phyloP scores from a whole-genome alignment of 148 eudicot genomes.

The Silene conica region DNA sequence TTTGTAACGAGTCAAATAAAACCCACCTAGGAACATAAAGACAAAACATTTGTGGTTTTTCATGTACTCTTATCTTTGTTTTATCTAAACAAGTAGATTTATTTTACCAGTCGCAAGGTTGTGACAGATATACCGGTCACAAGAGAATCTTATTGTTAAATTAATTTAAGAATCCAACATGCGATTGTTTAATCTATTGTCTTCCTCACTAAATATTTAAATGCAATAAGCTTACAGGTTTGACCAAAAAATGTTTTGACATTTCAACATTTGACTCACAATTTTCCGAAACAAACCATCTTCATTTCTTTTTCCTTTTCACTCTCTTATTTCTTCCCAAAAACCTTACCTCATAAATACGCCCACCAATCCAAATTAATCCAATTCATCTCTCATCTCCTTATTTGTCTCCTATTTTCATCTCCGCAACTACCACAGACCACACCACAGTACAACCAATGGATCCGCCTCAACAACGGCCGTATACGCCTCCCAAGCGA shows the following conservation, averaged over 20 bases:
- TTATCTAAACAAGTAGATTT: too few species aligned
- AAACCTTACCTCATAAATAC: not conserved
- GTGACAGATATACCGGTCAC: too few species aligned
- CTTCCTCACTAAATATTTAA: not conserved
- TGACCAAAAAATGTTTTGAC: not conserved
- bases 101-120: too few species aligned
- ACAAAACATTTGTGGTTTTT: too few species aligned
- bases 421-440: too few species aligned
- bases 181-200: too few species aligned
- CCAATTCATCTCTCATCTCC: not conserved
- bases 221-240: not conserved
- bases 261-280: not conserved
- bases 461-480: constrained; percentile 16
- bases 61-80: too few species aligned
- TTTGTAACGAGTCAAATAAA: too few species aligned
- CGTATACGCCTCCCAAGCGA: constrained; percentile 23
- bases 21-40: too few species aligned
- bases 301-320: not conserved
- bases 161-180: too few species aligned
- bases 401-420: not conserved
- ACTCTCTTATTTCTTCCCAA: not conserved
- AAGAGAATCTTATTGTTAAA: too few species aligned
- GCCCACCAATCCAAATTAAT: not conserved
- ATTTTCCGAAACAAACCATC: not conserved
- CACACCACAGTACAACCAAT: not conserved